A percentile compares a stretch with the other conserved stretches of the same genome.
Evolutionary conservation across 768 basidiomycete genomes (phyloP).

Genomic region (Crassisporium funariophilum): DNA sequence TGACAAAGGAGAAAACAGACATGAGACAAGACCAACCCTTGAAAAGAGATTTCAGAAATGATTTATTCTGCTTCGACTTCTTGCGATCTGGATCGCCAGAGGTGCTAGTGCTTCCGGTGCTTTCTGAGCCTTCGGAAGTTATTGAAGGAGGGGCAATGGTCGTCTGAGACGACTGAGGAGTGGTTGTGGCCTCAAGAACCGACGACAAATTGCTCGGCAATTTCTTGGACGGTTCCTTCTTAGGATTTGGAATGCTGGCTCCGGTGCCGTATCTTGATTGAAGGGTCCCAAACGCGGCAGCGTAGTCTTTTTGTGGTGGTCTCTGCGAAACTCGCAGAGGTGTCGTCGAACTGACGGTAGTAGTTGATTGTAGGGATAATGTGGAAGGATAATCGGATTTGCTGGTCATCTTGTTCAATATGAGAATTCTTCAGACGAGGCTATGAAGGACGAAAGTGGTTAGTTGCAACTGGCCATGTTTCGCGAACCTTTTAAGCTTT

Average conservation of each 20-base stretch:
- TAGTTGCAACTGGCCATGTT: no score
- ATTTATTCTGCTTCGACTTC: slow-evolving; percentile 14
- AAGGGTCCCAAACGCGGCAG: slow-evolving; percentile 35
- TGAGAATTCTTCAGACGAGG: no score
- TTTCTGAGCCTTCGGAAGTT: not conserved
- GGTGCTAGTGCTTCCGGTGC: slow-evolving; percentile 7
- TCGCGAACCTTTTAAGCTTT: no score
- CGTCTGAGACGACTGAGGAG: slow-evolving; percentile 14
- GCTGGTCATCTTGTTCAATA: slow-evolving; percentile 13
- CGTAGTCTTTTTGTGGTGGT: slow-evolving; percentile 39
- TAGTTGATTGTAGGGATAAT: slow-evolving; percentile 25
- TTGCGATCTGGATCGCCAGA: slow-evolving; percentile 2
- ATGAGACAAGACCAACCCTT: slow-evolving; percentile 17
- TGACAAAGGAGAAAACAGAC: not conserved
- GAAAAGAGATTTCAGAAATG: slow-evolving; percentile 23
- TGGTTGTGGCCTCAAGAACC: slow-evolving; percentile 5
- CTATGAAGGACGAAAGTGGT: not conserved
- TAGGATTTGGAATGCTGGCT: slow-evolving; percentile 32
- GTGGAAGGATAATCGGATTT: slow-evolving; percentile 19
- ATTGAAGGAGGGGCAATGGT: slow-evolving; percentile 12
- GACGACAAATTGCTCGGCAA: slow-evolving; percentile 17
- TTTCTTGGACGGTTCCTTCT: slow-evolving; percentile 27
- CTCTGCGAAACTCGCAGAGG: slow-evolving; percentile 13
- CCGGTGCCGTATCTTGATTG: slow-evolving; percentile 39
- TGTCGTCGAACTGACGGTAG: slow-evolving; percentile 23